These are phyloP conservation scores for Dioscorea cayenensis DNA, from an alignment of 116 monocot species.

Conservation along the genomic window DNA sequence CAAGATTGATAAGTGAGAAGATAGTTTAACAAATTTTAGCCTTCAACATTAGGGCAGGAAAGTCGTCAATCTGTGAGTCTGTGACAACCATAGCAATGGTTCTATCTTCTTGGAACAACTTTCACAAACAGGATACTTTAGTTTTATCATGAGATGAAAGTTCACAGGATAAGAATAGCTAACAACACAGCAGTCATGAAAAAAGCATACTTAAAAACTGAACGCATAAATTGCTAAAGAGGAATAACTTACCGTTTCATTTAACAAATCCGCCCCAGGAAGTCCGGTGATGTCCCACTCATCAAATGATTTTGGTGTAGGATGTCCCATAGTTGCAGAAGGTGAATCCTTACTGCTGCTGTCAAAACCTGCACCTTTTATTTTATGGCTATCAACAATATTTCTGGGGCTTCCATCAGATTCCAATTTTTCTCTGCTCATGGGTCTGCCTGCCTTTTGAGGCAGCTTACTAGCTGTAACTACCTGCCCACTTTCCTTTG, in stretches of 20 bases:
- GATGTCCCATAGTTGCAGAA: constrained; percentile 13
- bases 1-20: no score
- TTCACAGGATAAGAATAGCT: neutral
- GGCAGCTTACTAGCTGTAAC: constrained; percentile 31
- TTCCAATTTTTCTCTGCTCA: constrained; percentile 41
- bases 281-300: constrained; percentile 87
- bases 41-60: no score
- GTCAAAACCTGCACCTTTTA: constrained; percentile 34
- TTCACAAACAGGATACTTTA: no score
- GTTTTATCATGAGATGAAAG: no score
- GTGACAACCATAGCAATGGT: no score
- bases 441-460: constrained; percentile 33
- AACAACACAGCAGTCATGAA: neutral
- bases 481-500: constrained; percentile 34
- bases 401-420: constrained; percentile 51
- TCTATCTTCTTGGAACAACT: no score
- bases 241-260: constrained; percentile 66
- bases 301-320: constrained; percentile 32
- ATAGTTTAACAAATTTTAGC: no score
- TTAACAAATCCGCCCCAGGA: constrained; percentile 81
- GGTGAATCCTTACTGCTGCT: constrained; percentile 33
- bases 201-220: neutral
- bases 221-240: neutral
- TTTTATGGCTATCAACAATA: constrained; percentile 40
- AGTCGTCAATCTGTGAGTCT: no score